Evolutionary conservation across 2,329 filamentous ascomycete genomes (phyloP), one percentile per base, ranked within the genome.

Genomic region (Aspergillus phoenicis): DNA sequence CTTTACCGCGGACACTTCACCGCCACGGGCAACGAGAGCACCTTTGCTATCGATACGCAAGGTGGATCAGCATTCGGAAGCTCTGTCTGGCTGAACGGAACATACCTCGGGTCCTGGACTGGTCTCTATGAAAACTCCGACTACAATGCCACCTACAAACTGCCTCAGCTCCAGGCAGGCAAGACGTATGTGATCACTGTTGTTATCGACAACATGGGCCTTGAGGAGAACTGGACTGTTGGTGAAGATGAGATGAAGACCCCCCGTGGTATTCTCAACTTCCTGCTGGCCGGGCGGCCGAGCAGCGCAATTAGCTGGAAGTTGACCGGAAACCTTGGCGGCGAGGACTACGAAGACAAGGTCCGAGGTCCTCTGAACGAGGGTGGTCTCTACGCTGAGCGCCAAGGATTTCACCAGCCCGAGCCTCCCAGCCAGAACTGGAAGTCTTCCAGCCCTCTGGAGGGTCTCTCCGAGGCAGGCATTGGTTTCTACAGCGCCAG

Each of bases 1-100:
- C 67, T 93, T 52, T 93, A 85, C 78, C 85, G 90, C 1, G 90
- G 89, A 0, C 82, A 86, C 65, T 93, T 94, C 71, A 82, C 78
- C 0, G 85, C 89, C 4, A 83, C 79, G 1, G 88, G 88, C 15
- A 76, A 81, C 1, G 89, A 91, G 64, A 78, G 79, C 0, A 78
- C 76, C 0, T 77, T 93, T 49, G 82, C 76, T 62, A 71, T 90
- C 17, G 78, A 78, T 47, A 88, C 89, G 0, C 84, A 88, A 62
- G 90, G 91, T 39, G 90, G 90, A 2, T 81, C 77, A 2, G 89
- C 84, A 0, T 93, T 86, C 63, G 89, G 87, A 4, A 85, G 83
- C 62, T 86, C 87, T 1, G 82, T 86, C 17, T 93, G 87, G 86
- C 76, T 93, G 4, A 83, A 89, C 68, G 75, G 77, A 13, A 82